A percentile compares a stretch with the other conserved stretches of the same genome.
These are phyloP conservation scores for Pseudozyma sp. DNA, from an alignment of 1,284 basidiomycete species.

Conservation along the genomic window DNA sequence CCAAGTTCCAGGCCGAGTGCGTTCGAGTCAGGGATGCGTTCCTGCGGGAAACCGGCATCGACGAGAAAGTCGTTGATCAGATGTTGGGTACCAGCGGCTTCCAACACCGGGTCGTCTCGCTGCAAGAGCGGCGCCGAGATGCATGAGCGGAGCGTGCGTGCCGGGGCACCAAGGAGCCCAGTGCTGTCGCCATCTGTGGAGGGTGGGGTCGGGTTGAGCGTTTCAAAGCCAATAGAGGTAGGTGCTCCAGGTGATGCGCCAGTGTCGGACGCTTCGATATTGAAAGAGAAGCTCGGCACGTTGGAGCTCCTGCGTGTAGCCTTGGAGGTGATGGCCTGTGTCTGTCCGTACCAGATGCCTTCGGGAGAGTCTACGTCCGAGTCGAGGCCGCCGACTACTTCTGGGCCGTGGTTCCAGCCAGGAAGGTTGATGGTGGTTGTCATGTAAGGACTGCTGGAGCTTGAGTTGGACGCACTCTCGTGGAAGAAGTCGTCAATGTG, in stretches of 20 bases:
- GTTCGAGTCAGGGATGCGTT: conserved; percentile 30
- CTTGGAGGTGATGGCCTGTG: conserved; percentile 20
- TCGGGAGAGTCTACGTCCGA: conserved; percentile 46
- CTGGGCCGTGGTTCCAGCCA: conserved; percentile 47
- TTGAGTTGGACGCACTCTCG: conserved; percentile 24
- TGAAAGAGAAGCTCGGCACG: conserved; percentile 32
- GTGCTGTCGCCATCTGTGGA: conserved; percentile 1
- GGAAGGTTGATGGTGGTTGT: conserved; percentile 46
- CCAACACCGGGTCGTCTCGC: conserved; percentile 32
- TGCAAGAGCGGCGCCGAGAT: conserved; percentile 51
- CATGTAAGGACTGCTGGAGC: conserved; percentile 33
- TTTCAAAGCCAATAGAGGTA: conserved; percentile 13
- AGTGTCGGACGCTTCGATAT: conserved; percentile 21
- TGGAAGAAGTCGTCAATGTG: conserved; percentile 52
- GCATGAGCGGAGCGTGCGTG: conserved; percentile 39
- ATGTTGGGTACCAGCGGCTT: conserved; percentile 25
- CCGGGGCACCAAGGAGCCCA: conserved; percentile 22
- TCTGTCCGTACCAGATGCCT: conserved; percentile 41
- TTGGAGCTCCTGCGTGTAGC: conserved; percentile 17
- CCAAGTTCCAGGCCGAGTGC: conserved; percentile 35
- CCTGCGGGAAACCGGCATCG: conserved; percentile 43
- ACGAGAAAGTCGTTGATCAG: conserved; percentile 49
- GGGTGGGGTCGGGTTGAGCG: conserved; percentile 14
- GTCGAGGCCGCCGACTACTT: conserved; percentile 22
- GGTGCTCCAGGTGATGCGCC: conserved; percentile 30